Conservation (phyloP, 2,329 filamentous ascomycete species). For the Seiridium cupressi region DNA sequence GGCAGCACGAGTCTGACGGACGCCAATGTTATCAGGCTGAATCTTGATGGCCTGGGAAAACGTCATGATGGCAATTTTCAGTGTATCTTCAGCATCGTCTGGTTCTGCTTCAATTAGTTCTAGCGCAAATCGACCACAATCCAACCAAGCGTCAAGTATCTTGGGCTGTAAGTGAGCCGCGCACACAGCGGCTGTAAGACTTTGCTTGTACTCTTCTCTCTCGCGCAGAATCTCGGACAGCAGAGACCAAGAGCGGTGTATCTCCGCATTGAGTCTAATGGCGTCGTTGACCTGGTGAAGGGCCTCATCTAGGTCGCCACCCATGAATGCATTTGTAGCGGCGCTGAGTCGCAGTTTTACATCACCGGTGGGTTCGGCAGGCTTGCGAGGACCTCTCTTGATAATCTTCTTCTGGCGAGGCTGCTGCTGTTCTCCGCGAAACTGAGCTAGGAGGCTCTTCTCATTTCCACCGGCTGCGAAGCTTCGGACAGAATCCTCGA, state of each 20-base stretch:
- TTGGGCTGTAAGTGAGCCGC: constrained; percentile 63
- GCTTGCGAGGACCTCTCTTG: constrained; percentile 51
- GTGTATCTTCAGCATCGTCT: constrained; percentile 40
- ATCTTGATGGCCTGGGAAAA: constrained; percentile 59
- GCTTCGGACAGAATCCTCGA: constrained; percentile 11
- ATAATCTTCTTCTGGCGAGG: constrained; percentile 7
- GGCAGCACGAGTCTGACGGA: constrained; percentile 58
- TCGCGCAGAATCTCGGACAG: constrained; percentile 61
- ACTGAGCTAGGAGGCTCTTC: not conserved
- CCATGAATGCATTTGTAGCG: constrained; percentile 67
- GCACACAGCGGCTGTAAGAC: constrained; percentile 58
- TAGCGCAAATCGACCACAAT: constrained; percentile 56
- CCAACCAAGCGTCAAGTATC: constrained; percentile 57
- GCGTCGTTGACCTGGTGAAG: constrained; percentile 59
- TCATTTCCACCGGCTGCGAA: constrained; percentile 8
- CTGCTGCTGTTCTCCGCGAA: constrained; percentile 1
- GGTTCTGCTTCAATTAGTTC: constrained; percentile 45
- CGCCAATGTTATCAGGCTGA: constrained; percentile 55
- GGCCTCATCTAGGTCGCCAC: constrained; percentile 58
- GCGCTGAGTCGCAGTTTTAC: constrained; percentile 66
- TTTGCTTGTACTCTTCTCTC: constrained; percentile 54
- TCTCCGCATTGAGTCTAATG: constrained; percentile 67
- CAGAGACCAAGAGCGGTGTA: constrained; percentile 63
- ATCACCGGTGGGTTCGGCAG: constrained; percentile 67
- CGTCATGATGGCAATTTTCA: constrained; percentile 56